Evolutionary conservation across 345 rosid species (phyloP).

Genomic region (Pugionium dolabratum): DNA sequence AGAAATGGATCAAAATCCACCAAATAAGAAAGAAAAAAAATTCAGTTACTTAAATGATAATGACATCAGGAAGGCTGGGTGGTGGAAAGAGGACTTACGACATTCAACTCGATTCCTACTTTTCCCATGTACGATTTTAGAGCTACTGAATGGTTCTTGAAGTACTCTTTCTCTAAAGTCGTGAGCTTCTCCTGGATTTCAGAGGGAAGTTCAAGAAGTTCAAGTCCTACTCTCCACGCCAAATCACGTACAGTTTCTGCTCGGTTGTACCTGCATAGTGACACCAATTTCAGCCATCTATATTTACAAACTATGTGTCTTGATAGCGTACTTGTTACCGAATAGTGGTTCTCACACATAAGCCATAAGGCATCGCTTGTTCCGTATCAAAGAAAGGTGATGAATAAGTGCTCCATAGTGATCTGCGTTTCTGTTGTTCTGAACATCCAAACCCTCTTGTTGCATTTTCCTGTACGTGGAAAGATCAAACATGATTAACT

Average conservation of each 20-base stretch:
- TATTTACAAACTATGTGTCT: not conserved
- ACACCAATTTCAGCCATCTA: conserved; percentile 11
- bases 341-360: conserved; percentile 56
- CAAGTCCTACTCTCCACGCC: conserved; percentile 72
- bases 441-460: conserved; percentile 77
- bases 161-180: conserved; percentile 64
- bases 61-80: not conserved
- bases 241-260: conserved; percentile 73
- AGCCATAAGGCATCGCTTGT: conserved; percentile 93
- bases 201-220: conserved; percentile 66
- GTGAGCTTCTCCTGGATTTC: conserved; percentile 74
- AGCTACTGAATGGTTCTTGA: conserved; percentile 62
- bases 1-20: conserved; percentile 21
- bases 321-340: not conserved
- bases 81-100: conserved; percentile 49
- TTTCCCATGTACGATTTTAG: conserved; percentile 72
- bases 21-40: not conserved
- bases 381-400: conserved; percentile 82
- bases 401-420: conserved; percentile 86
- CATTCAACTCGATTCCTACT: conserved; percentile 71
- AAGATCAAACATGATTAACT: not conserved
- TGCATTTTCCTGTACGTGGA: conserved; percentile 68
- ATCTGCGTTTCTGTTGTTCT: conserved; percentile 75
- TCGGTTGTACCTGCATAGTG: conserved; percentile 64
- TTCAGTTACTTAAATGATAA: not conserved